Conservation (phyloP, 2,329 filamentous ascomycete genomes). For the Taxawa tesnikishii region DNA sequence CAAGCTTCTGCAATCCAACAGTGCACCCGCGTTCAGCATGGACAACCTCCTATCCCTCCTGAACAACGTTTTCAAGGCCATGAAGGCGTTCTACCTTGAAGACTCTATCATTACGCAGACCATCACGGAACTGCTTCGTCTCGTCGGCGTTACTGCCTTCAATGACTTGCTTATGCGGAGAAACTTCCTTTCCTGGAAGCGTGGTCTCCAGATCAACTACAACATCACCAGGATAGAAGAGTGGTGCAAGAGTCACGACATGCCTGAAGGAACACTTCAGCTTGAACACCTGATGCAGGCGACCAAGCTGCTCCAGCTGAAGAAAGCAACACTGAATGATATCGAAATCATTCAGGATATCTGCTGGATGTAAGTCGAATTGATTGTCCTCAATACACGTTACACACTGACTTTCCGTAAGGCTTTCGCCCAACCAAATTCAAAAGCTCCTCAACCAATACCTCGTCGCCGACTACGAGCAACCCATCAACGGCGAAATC, state of each 20-base stretch:
- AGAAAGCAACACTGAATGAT: conserved; percentile 97
- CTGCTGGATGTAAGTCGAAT: conserved; percentile 98
- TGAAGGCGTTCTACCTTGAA: conserved; percentile 97
- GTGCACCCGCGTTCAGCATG: conserved; percentile 95
- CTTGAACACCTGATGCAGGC: conserved; percentile 99
- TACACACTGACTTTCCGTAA: no score
- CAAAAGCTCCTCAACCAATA: conserved; percentile 99
- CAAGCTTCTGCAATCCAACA: conserved; percentile 86
- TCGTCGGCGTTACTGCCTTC: conserved; percentile 96
- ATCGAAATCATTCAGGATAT: conserved; percentile 99
- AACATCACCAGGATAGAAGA: conserved; percentile 99
- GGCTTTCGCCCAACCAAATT: conserved; percentile 96
- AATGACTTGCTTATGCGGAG: conserved; percentile 95
- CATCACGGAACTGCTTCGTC: conserved; percentile 78
- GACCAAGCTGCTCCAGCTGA: conserved; percentile 92
- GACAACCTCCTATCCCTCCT: conserved; percentile 91
- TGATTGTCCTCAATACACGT: neutral
- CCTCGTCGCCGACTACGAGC: conserved; percentile 95
- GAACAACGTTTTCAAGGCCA: conserved; percentile 95
- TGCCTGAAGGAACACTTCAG: conserved; percentile 95
- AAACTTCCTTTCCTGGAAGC: conserved; percentile 99
- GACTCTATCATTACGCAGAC: conserved; percentile 94
- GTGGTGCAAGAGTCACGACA: conserved; percentile 99
- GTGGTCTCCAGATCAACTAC: conserved; percentile 98
- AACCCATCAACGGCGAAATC: conserved; percentile 98